These are phyloP conservation scores for Microdochium bolleyi DNA, from an alignment of 2,329 filamentous ascomycete genomes.

Conservation along the genomic window DNA sequence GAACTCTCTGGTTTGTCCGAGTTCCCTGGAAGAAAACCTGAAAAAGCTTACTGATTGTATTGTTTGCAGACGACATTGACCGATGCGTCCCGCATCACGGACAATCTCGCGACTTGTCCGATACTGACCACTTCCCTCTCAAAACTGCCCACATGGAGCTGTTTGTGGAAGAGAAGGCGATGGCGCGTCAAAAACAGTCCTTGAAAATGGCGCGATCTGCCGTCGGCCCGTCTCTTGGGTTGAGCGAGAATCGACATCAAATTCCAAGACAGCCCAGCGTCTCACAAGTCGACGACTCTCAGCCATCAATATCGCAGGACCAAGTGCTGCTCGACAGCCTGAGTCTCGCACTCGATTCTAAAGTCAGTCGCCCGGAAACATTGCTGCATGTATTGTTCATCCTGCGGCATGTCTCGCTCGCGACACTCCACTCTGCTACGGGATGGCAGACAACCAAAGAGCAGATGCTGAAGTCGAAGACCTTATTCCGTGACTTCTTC, in stretches of 20 bases:
- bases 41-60: too few relatives aligned
- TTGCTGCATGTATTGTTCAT: background rate
- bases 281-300: too few relatives aligned
- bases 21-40: too few relatives aligned
- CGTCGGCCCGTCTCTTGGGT: too few relatives aligned
- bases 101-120: background rate
- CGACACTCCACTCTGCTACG: background rate
- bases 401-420: background rate
- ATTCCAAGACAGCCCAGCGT: too few relatives aligned
- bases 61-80: too few relatives aligned
- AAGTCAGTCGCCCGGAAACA: background rate
- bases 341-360: too few relatives aligned
- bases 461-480: background rate
- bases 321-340: too few relatives aligned
- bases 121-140: background rate
- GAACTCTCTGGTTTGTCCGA: too few relatives aligned
- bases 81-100: too few relatives aligned
- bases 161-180: background rate
- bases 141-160: background rate
- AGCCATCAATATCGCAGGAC: too few relatives aligned
- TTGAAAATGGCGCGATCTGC: background rate
- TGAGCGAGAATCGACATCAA: too few relatives aligned
- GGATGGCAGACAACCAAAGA: background rate
- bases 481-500: background rate
- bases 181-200: background rate